Base-by-base conservation (phyloP, 2,329 filamentous ascomycete species). In the Leptodontidium sp. region DNA sequence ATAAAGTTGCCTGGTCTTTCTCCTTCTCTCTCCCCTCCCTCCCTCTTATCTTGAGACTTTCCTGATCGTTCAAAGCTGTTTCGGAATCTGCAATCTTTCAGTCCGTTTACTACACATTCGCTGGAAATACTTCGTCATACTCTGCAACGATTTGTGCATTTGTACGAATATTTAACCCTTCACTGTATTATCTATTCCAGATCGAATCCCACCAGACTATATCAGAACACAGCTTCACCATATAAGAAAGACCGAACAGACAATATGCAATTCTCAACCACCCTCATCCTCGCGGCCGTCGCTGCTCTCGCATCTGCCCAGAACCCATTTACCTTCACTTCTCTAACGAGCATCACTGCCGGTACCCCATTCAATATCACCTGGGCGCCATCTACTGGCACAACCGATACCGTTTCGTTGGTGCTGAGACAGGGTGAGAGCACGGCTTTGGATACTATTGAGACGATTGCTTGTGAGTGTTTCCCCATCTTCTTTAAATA, bases 281-380 rank as follows among this genome's bases (percentile, higher is more conserved):
- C 70, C 32, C 32, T 74, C 58, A 35, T 68, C 55, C 14, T 68
- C 38, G 50, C 58, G 21, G 12, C 69, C 21, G 24, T 72, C 24
- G 69, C 66, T 14, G 63, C 68, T 17, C 49, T 73, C n/a, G 68
- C 72, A 4, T 50, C 66, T 6, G 49, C 70, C 1, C 71, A 74
- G 50, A 77, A 76, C 64, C 67, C 72, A 4, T 77, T 77, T 65
- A 68, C 72, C 4, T 73, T 74, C 62, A 71, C 68, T 0, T 62
- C 67, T 4, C 64, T 72, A 14, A 66, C 68, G 1, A 67, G 58
- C 12, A 68, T 76, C 57, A 72, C 67, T 4, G 71, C 71, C 6
- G 75, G 72, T n/a, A 45, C 49, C 4, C 69, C 75, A 15, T 76
- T 76, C 64, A 73, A 68, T n/a, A 72, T 77, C 50, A 76, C 72